phyloP scores from a whole-genome alignment of 2,329 filamentous ascomycete species.

The Trichophyton equinum region DNA sequence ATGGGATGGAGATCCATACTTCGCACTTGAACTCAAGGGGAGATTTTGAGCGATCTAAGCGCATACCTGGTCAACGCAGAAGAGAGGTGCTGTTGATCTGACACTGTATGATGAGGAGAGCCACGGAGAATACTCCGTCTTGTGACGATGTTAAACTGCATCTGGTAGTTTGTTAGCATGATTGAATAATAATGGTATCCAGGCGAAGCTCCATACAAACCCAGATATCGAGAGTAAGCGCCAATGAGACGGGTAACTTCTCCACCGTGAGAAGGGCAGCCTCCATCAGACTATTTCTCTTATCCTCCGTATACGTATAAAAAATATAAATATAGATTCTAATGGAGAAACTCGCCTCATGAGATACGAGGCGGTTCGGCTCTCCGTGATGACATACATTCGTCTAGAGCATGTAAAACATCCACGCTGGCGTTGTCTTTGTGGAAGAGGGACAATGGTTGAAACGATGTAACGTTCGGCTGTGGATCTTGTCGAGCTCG shows the following conservation, averaged over 20 bases:
- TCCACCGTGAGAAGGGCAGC: not conserved
- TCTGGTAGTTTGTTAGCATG: not conserved
- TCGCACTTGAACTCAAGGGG: not conserved
- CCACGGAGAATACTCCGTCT: not conserved
- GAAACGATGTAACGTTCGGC: conserved; percentile 2
- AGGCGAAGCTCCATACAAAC: not conserved
- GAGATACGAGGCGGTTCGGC: conserved; percentile 1
- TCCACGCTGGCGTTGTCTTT: not conserved
- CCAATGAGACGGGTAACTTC: not conserved
- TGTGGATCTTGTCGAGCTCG: conserved; percentile 1
- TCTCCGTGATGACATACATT: conserved; percentile 4
- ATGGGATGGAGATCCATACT: not conserved
- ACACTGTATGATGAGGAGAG: not conserved
- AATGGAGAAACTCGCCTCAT: not conserved
- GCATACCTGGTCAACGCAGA: not conserved
- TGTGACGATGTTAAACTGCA: not conserved
- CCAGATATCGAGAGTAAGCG: not conserved
- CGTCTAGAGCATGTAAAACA: conserved; percentile 1
- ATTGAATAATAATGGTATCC: not conserved
- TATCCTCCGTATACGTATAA: not conserved
- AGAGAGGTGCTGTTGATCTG: not conserved
- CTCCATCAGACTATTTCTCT: not conserved
- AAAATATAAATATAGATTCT: not conserved
- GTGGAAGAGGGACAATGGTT: not conserved
- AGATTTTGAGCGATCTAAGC: not conserved